Base-by-base conservation (phyloP, 2,329 filamentous ascomycete species). In the Colletotrichum eremochloae region DNA sequence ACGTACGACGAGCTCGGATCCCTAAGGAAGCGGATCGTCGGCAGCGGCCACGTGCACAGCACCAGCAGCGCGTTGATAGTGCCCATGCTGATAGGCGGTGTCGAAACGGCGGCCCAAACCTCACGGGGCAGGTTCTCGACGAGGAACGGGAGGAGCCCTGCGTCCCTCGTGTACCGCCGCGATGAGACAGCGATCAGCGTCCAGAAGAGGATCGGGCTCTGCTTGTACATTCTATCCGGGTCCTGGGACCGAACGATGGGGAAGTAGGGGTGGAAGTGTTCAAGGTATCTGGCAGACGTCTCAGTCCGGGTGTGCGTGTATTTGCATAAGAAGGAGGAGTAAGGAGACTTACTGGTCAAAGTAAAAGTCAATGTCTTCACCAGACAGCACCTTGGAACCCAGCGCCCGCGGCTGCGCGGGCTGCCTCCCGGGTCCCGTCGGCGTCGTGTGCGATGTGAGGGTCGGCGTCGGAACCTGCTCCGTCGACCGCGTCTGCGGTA, bases 341-440 rank as follows among this genome's bases (percentile, higher is more conserved):
- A 20, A 1, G 24, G n/a, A 56, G n/a, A 72, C 80, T 68, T 74
- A 87, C 84, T 85, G 87, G 70, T 86, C 82, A 77, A 89, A 89
- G 74, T 89, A 89, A 76, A 84, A 87, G 67, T 88, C 85, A 65
- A 89, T 85, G 55, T 89, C 87, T 53, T 86, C 84, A 0, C 86
- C 85, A 0, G 87, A 82, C 60, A 89, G 84, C 1, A 86, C 81
- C 11, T 84, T 82, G 4, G 84, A 85, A 2, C 83, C 84, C 14
- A 89, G 76, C 5, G 85, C 81, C 60, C 87, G 82, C 1, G 86
- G 79, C 63, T 84, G 80, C 68, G 76, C 77, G 74, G 68, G 81
- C 71, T 56, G 78, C 77, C 62, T 70, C 73, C 46, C 63, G 46
- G 57, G 75, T 70, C 72, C 78, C 44, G 76, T 79, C 65, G 72